Conservation (phyloP, 208 protist species). For the Acanthamoeba quina region DNA sequence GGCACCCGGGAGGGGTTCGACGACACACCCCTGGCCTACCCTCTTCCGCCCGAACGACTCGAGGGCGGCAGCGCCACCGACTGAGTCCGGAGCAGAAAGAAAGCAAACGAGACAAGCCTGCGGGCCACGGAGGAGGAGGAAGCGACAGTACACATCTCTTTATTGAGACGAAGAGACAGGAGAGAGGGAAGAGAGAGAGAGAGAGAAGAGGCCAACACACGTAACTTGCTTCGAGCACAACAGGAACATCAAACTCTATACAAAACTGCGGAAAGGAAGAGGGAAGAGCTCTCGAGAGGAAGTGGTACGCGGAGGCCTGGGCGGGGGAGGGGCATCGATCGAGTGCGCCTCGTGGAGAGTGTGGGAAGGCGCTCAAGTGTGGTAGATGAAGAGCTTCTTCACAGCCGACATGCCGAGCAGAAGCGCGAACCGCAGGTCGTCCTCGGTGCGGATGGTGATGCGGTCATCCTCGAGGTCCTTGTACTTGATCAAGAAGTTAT, state of each 20-base stretch:
- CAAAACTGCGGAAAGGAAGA: too few relatives aligned
- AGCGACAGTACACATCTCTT: background rate
- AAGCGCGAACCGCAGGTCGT: conserved; percentile 65
- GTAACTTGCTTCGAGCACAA: too few relatives aligned
- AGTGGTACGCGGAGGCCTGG: too few relatives aligned
- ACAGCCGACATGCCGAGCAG: conserved; percentile 54
- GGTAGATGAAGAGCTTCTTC: conserved; percentile 68
- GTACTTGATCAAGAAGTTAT: conserved; percentile 67
- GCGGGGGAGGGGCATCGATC: background rate
- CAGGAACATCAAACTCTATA: too few relatives aligned
- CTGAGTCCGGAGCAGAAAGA: background rate
- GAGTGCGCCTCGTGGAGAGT: background rate
- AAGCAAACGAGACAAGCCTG: background rate
- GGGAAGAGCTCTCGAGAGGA: too few relatives aligned
- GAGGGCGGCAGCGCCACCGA: conserved; percentile 48
- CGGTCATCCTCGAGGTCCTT: conserved; percentile 66
- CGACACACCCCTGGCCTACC: conserved; percentile 4
- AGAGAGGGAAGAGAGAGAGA: background rate
- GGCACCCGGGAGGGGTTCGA: conserved; percentile 39
- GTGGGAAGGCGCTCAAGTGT: background rate
- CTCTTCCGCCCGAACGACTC: conserved; percentile 19
- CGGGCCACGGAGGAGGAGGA: background rate
- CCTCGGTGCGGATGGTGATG: conserved; percentile 68
- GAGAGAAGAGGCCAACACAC: background rate
- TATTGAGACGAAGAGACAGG: background rate